Evolutionary conservation across 2,329 filamentous ascomycete genomes (phyloP).

Genomic region (Mycocentrospora acerina): DNA sequence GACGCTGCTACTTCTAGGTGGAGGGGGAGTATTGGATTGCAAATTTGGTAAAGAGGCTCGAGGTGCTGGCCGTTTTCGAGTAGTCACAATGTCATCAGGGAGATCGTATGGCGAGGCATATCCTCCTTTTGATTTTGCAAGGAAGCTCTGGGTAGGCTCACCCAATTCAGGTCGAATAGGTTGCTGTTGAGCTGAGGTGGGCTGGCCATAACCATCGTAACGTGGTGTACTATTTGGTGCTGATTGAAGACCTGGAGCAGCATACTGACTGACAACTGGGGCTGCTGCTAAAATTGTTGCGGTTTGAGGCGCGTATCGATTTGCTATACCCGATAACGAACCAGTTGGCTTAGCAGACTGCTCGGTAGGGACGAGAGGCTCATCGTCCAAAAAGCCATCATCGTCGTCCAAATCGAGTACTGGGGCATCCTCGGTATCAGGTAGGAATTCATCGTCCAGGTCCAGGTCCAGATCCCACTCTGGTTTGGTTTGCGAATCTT

Average conservation of each 20-base stretch:
- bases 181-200: conserved; percentile 24
- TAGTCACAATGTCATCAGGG: conserved; percentile 81
- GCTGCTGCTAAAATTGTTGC: conserved; percentile 16
- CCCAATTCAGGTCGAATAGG: conserved; percentile 55
- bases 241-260: conserved; percentile 53
- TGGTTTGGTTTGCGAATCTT: conserved; percentile 14
- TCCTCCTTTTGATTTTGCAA: conserved; percentile 83
- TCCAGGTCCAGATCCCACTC: conserved; percentile 76
- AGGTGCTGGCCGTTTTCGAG: conserved; percentile 56
- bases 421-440: conserved; percentile 54
- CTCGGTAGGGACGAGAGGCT: conserved; percentile 45
- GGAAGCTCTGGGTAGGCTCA: conserved; percentile 71
- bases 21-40: conserved; percentile 54
- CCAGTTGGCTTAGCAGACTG: conserved; percentile 22
- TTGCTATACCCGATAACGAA: conserved; percentile 18
- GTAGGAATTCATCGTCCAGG: conserved; percentile 71
- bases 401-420: conserved; percentile 77
- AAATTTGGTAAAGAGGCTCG: conserved; percentile 28
- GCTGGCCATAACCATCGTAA: conserved; percentile 37
- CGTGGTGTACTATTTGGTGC: conserved; percentile 44
- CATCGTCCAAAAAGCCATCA: conserved; percentile 80
- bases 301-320: conserved; percentile 41
- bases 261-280: conserved; percentile 48
- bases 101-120: conserved; percentile 95
- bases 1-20: conserved; percentile 65